phyloP scores from a whole-genome alignment of 2,329 filamentous ascomycete species.

The Nothopassalora personata region DNA sequence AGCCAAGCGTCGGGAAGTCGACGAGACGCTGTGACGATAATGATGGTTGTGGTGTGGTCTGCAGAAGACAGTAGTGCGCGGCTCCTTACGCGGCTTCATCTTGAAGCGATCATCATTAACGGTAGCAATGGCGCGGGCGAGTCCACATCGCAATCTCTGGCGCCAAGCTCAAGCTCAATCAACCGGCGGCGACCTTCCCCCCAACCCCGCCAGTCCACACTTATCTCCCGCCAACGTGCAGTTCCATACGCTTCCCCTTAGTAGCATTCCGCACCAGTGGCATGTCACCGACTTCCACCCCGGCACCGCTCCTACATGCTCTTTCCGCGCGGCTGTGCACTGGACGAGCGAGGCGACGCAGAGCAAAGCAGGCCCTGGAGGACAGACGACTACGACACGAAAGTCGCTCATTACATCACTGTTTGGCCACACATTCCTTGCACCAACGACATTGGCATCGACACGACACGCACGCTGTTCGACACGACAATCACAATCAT shows the following conservation, averaged over 20 bases:
- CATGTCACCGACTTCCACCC: background rate
- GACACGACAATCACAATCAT: background rate
- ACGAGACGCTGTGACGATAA: too few species aligned
- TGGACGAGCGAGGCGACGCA: background rate
- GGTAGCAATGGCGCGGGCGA: background rate
- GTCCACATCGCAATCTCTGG: background rate
- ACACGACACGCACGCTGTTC: background rate
- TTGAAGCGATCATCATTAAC: background rate
- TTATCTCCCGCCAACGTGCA: background rate
- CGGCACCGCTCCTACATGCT: background rate
- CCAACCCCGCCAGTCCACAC: background rate
- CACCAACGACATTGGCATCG: background rate
- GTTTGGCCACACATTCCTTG: background rate
- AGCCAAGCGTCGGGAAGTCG: background rate
- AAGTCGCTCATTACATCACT: background rate
- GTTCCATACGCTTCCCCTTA: background rate
- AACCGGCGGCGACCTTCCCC: background rate
- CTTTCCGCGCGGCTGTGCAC: background rate
- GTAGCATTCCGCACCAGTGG: background rate
- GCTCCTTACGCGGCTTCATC: background rate
- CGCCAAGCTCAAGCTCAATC: background rate
- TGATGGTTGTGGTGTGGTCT: too few species aligned
- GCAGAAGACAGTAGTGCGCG: background rate
- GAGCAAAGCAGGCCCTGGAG: background rate
- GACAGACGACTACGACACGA: background rate